Percentiles rank a stretch among this genome's conserved stretches.
These are phyloP conservation scores for Trypanosomatidae sp. DNA, from an alignment of 208 protist species.

Conservation along the genomic window DNA sequence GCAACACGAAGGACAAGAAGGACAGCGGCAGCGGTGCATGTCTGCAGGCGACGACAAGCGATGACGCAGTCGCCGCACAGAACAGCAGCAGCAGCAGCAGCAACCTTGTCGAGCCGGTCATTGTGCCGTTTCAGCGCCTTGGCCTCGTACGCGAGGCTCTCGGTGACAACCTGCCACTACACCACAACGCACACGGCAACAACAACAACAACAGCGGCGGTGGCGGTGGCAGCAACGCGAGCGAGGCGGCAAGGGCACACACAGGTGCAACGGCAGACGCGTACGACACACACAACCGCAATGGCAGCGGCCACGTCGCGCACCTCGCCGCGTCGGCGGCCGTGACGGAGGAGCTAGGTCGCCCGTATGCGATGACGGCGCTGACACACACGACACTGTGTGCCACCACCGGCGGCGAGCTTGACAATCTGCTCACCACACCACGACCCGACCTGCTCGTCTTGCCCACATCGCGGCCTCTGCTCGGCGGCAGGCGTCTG, in stretches of 20 bases:
- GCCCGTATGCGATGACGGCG: background rate
- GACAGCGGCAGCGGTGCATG: too few relatives aligned
- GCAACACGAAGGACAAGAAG: too few relatives aligned
- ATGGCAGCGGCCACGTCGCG: too few relatives aligned
- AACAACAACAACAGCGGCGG: background rate
- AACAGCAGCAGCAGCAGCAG: too few relatives aligned
- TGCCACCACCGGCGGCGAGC: constrained; percentile 9
- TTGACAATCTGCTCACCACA: constrained; percentile 26
- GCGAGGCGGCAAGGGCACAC: background rate
- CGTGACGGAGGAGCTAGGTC: constrained; percentile 9
- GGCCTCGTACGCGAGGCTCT: constrained; percentile 25
- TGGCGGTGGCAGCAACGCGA: background rate
- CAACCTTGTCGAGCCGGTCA: background rate
- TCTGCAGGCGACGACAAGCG: too few relatives aligned
- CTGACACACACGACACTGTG: background rate
- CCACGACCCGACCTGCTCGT: constrained; percentile 17
- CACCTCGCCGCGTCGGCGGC: too few relatives aligned
- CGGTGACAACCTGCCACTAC: background rate
- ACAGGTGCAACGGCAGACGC: constrained; percentile 13
- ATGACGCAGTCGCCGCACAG: too few relatives aligned
- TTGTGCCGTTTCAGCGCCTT: constrained; percentile 3
- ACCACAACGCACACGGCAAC: background rate
- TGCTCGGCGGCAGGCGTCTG: too few relatives aligned
- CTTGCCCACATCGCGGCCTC: too few relatives aligned
- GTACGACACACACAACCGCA: constrained; percentile 11